phyloP scores from a whole-genome alignment of 495 filamentous ascomycete genomes.

The Tuber calosporum region DNA sequence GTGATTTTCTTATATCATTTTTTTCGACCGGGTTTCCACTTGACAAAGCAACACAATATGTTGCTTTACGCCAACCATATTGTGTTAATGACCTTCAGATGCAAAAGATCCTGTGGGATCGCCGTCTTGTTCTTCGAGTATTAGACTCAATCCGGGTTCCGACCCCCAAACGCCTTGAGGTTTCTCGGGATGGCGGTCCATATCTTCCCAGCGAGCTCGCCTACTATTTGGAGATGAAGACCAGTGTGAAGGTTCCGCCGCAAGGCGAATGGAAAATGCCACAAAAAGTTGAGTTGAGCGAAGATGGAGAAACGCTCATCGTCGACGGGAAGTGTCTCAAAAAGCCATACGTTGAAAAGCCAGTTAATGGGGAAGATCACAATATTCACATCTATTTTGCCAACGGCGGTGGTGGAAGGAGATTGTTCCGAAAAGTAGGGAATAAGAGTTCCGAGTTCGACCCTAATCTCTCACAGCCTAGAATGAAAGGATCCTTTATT shows the following conservation, averaged over 20 bases:
- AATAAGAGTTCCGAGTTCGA: conserved; percentile 98
- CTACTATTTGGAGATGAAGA: conserved; percentile 66
- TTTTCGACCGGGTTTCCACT: conserved; percentile 96
- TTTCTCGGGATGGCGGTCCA: conserved; percentile 90
- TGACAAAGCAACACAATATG: conserved; percentile 94
- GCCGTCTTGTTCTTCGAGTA: conserved; percentile 76
- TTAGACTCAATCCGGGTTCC: conserved; percentile 82
- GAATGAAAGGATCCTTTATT: conserved; percentile 75
- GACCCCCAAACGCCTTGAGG: conserved; percentile 81
- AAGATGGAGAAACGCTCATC: conserved; percentile 76
- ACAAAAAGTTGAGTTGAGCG: conserved; percentile 69
- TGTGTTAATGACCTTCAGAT: conserved; percentile 96
- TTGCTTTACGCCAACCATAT: conserved; percentile 82
- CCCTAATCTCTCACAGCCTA: conserved; percentile 61
- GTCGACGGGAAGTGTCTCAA: conserved; percentile 74
- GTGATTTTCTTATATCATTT: conserved; percentile 94
- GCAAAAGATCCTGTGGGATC: conserved; percentile 97
- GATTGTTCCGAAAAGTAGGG: conserved; percentile 90
- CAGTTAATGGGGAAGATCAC: conserved; percentile 95
- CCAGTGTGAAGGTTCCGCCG: conserved; percentile 67
- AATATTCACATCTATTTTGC: conserved; percentile 98
- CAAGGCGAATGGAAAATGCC: conserved; percentile 43
- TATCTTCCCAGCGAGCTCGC: conserved; percentile 67
- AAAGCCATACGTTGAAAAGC: conserved; percentile 98
- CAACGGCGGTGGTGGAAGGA: conserved; percentile 78